Conservation (phyloP, 2,329 filamentous ascomycete genomes). For the Colletotrichum orchidophilum region DNA sequence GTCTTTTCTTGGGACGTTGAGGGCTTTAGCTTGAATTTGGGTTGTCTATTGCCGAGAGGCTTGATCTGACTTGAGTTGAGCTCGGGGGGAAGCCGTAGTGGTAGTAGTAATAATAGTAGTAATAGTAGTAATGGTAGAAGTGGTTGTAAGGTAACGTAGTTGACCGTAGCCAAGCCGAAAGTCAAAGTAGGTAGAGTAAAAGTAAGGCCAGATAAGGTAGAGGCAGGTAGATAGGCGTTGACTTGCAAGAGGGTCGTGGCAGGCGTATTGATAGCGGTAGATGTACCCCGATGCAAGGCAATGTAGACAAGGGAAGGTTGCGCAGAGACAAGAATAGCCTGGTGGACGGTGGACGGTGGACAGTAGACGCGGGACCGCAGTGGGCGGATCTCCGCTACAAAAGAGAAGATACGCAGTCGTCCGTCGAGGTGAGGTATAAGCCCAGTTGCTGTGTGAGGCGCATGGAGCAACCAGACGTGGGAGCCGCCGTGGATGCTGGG, state of each 20-base stretch:
- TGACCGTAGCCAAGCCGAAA: neutral
- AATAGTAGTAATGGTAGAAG: too few species aligned
- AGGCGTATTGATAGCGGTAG: neutral
- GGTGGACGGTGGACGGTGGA: neutral
- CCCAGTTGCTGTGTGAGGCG: neutral
- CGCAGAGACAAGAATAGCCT: neutral
- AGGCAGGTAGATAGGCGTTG: too few species aligned
- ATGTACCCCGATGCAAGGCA: neutral
- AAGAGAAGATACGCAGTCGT: conserved; percentile 8
- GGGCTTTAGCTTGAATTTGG: neutral
- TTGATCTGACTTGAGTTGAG: neutral
- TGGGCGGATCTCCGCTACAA: neutral
- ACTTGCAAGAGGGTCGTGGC: neutral
- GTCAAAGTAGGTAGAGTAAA: neutral
- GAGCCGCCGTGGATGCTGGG: neutral
- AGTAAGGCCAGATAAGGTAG: conserved; percentile 2
- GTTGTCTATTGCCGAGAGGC: neutral
- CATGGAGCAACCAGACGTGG: conserved; percentile 18
- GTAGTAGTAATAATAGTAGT: neutral
- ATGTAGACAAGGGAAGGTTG: neutral
- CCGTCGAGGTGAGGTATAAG: neutral
- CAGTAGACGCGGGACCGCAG: neutral
- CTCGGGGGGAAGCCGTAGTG: neutral
- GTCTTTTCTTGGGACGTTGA: neutral
- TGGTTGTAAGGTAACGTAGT: too few species aligned